A percentile compares a stretch with the other conserved stretches of the same genome.
Conservation (phyloP, 768 basidiomycete species). For the Naganishia friedmannii region DNA sequence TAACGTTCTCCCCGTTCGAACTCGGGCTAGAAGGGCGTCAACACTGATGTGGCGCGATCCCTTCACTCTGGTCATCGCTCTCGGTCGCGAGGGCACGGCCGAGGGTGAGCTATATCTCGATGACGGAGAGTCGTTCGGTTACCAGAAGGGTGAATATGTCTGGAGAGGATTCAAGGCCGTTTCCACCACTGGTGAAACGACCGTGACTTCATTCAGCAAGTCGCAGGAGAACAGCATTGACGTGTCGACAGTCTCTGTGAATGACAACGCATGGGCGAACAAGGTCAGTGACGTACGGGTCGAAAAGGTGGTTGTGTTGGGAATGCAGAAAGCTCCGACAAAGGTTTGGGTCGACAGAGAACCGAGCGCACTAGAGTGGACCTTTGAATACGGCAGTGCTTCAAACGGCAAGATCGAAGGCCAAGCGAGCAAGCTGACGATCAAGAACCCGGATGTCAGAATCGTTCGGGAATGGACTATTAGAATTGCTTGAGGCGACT, state of each 20-base stretch:
- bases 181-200: conserved; percentile 53
- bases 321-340: conserved; percentile 64
- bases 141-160: conserved; percentile 72
- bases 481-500: conserved; percentile 35
- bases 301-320: conserved; percentile 76
- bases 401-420: conserved; percentile 64
- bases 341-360: conserved; percentile 60
- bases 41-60: conserved; percentile 86
- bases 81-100: conserved; percentile 61
- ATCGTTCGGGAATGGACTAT: conserved; percentile 54
- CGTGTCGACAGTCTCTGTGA: conserved; percentile 55
- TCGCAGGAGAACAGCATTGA: conserved; percentile 41
- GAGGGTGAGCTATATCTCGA: conserved; percentile 88
- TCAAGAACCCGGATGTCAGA: conserved; percentile 56
- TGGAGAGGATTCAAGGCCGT: conserved; percentile 71
- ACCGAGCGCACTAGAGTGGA: conserved; percentile 62
- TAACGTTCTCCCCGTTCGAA: conserved; percentile 79
- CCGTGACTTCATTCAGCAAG: conserved; percentile 61
- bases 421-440: conserved; percentile 64
- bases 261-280: conserved; percentile 66
- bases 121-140: conserved; percentile 79
- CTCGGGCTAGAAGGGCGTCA: conserved; percentile 80
- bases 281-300: conserved; percentile 68
- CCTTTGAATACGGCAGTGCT: conserved; percentile 62
- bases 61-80: conserved; percentile 81